Conservation (phyloP, 73 alveolate genomes). For the Stentor coeruleus region DNA sequence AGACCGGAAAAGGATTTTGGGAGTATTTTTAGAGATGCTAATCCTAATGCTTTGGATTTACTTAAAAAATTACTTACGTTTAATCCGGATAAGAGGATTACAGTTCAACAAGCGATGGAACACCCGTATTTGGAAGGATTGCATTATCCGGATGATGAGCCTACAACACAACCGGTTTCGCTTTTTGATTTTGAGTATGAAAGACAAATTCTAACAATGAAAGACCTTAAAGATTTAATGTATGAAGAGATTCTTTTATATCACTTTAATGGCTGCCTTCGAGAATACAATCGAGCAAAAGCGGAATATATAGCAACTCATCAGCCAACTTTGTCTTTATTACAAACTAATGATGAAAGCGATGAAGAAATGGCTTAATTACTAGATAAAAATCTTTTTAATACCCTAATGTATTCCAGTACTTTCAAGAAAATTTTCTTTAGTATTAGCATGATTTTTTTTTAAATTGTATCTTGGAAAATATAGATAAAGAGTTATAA, state of each 20-base stretch:
- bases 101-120: slow-evolving; percentile 77
- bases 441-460: too few species aligned
- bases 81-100: slow-evolving; percentile 77
- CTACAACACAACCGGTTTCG: slow-evolving; percentile 34
- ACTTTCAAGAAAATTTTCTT: too few species aligned
- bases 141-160: slow-evolving; percentile 60
- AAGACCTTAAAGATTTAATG: slow-evolving; percentile 36
- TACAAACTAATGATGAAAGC: too few species aligned
- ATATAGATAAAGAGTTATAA: too few species aligned
- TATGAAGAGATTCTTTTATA: slow-evolving; percentile 46
- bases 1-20: slow-evolving; percentile 37
- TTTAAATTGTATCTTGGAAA: too few species aligned
- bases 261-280: slow-evolving; percentile 30
- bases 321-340: too few species aligned
- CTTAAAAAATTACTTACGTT: slow-evolving; percentile 38
- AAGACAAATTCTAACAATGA: slow-evolving; percentile 32
- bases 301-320: neutral
- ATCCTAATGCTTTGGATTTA: slow-evolving; percentile 53
- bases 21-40: slow-evolving; percentile 52
- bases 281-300: neutral
- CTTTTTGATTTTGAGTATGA: slow-evolving; percentile 57
- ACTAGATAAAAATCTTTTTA: too few species aligned
- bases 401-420: too few species aligned
- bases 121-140: slow-evolving; percentile 75
- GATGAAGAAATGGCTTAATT: too few species aligned